Percentiles rank a stretch among this genome's conserved stretches.
phyloP scores from a whole-genome alignment of 108 stramenopile genomes.

The Conticribra guillardii region DNA sequence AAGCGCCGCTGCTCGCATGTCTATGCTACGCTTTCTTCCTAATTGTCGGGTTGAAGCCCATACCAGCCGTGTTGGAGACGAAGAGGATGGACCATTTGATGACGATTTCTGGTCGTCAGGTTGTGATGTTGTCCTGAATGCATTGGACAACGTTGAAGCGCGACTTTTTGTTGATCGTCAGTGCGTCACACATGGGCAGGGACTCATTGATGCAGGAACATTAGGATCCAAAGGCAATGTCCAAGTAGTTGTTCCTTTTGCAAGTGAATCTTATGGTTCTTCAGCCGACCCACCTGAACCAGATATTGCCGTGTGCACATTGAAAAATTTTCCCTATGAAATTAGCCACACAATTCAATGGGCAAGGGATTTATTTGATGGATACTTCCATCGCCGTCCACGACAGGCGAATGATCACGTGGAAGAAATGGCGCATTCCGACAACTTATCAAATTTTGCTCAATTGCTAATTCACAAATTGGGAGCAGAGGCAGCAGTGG shows the following conservation, averaged over 20 bases:
- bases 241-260: slow-evolving; percentile 83
- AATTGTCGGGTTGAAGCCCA: slow-evolving; percentile 69
- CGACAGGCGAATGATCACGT: slow-evolving; percentile 78
- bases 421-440: slow-evolving; percentile 29
- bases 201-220: slow-evolving; percentile 86
- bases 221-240: slow-evolving; percentile 90
- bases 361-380: slow-evolving; percentile 88
- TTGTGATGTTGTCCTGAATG: slow-evolving; percentile 92
- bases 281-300: slow-evolving; percentile 89
- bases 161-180: slow-evolving; percentile 85
- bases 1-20: slow-evolving; percentile 76
- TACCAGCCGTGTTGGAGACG: slow-evolving; percentile 83
- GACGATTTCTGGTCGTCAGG: slow-evolving; percentile 84
- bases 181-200: slow-evolving; percentile 74
- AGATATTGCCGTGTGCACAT: slow-evolving; percentile 86
- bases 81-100: slow-evolving; percentile 72
- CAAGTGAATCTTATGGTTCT: slow-evolving; percentile 89
- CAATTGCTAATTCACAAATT: slow-evolving; percentile 50
- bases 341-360: slow-evolving; percentile 93
- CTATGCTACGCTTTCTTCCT: slow-evolving; percentile 66
- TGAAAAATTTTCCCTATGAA: slow-evolving; percentile 90
- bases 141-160: slow-evolving; percentile 98
- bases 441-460: slow-evolving; percentile 49
- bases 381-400: slow-evolving; percentile 76
- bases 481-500: slow-evolving; percentile 68